Percentiles rank a stretch among this genome's conserved stretches.
Conservation (phyloP, 441 rosid species). For the Lepidium campestre region DNA sequence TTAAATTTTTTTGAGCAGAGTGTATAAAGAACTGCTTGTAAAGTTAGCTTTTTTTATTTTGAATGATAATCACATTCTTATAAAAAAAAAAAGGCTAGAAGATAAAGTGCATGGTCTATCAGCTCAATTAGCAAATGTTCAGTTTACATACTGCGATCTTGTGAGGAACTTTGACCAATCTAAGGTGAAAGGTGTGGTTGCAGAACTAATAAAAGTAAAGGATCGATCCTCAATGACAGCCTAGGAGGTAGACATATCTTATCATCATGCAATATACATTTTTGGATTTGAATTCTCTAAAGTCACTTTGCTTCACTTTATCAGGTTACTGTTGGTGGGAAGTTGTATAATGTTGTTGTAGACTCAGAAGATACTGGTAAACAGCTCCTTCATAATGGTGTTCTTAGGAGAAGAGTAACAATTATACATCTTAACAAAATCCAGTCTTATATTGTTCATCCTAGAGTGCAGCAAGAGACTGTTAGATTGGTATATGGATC, state of each 20-base stretch:
- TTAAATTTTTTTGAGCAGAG: too few relatives aligned
- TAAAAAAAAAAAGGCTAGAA: constrained; percentile 70
- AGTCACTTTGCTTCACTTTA: constrained; percentile 9
- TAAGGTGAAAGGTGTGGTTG: constrained; percentile 96
- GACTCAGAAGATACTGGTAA: constrained; percentile 92
- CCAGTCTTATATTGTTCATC: constrained; percentile 46
- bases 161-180: constrained; percentile 73
- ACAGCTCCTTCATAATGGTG: constrained; percentile 89
- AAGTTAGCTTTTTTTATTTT: too few relatives aligned
- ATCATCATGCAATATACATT: background rate
- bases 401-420: constrained; percentile 83
- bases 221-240: constrained; percentile 80
- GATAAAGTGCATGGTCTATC: constrained; percentile 68
- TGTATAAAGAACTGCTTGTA: too few relatives aligned
- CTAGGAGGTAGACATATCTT: constrained; percentile 57
- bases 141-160: constrained; percentile 84
- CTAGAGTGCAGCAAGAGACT: constrained; percentile 69
- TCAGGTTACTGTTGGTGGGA: constrained; percentile 96
- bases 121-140: constrained; percentile 64
- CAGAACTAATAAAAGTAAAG: constrained; percentile 79
- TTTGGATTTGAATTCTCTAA: constrained; percentile 5
- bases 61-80: too few relatives aligned
- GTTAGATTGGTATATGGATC: constrained; percentile 58
- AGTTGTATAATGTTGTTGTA: constrained; percentile 83
- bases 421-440: constrained; percentile 92